These are phyloP conservation scores for Saururus chinensis DNA, from an alignment of 164 flowering plant genomes.

Conservation along the genomic window DNA sequence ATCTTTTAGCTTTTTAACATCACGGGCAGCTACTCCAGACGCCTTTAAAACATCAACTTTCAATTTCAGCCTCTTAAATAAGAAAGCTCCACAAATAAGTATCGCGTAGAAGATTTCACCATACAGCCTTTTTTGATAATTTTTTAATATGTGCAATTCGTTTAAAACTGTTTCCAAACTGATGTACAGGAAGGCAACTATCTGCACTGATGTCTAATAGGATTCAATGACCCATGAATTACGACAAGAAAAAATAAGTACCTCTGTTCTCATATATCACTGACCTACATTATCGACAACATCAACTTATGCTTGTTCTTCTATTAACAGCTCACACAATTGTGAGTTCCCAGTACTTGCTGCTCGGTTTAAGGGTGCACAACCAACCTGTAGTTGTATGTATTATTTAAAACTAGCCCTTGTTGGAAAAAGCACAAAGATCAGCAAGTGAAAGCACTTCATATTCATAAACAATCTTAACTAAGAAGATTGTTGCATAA, in stretches of 20 bases:
- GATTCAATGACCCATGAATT: no score
- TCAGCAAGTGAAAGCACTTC: no score
- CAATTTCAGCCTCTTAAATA: no score
- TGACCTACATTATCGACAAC: constrained; percentile 65
- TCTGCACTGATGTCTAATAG: background rate
- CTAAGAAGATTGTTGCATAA: no score
- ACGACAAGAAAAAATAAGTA: constrained; percentile 8
- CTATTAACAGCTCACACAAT: constrained; percentile 75
- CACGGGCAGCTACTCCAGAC: no score
- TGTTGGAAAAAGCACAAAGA: background rate
- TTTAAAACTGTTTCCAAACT: background rate
- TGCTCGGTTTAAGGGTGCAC: constrained; percentile 95
- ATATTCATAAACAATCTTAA: no score
- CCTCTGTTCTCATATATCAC: constrained; percentile 77
- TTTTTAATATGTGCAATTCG: no score
- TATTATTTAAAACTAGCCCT: background rate
- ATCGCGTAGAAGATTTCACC: no score
- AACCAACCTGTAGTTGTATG: constrained; percentile 56
- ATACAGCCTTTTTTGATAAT: no score
- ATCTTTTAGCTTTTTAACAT: no score
- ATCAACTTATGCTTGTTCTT: constrained; percentile 96
- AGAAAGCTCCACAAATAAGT: no score
- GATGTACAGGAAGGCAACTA: background rate
- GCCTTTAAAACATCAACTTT: no score
- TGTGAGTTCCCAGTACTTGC: constrained; percentile 74